These are phyloP conservation scores for Cryptosporidium ubiquitum DNA, from an alignment of 169 alveolate genomes.

Conservation along the genomic window DNA sequence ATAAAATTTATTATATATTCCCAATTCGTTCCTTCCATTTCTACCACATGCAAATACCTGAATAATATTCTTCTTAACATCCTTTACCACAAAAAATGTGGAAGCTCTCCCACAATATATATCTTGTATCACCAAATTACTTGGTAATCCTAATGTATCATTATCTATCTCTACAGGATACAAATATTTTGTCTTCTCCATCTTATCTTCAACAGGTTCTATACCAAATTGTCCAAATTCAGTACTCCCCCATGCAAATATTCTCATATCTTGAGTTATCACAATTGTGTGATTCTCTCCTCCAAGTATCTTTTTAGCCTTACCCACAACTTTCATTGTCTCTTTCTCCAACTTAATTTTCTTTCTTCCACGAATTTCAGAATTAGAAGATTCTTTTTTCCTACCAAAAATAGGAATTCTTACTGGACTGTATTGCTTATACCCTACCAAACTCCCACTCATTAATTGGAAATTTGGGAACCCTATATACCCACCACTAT, in stretches of 20 bases:
- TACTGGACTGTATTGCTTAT: conserved; percentile 73
- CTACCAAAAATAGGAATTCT: conserved; percentile 34
- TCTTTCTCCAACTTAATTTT: conserved; percentile 65
- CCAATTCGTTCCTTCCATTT: conserved; percentile 86
- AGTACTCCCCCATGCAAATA: conserved; percentile 73
- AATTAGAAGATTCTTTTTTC: not conserved
- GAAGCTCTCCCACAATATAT: conserved; percentile 82
- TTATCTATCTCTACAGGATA: conserved; percentile 35
- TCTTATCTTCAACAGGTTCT: conserved; percentile 46
- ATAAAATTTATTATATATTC: conserved; percentile 71
- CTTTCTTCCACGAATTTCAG: conserved; percentile 35
- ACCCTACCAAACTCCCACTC: conserved; percentile 13
- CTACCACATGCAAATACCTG: conserved; percentile 86
- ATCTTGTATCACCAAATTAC: conserved; percentile 13
- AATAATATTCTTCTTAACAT: conserved; percentile 67
- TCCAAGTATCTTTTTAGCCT: conserved; percentile 77
- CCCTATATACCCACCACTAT: conserved; percentile 83
- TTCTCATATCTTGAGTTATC: conserved; percentile 10
- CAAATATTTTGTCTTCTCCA: conserved; percentile 29
- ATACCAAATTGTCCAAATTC: conserved; percentile 70
- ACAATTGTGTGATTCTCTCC: conserved; percentile 73
- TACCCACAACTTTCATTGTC: conserved; percentile 75
- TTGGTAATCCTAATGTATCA: not conserved
- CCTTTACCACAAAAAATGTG: conserved; percentile 82
- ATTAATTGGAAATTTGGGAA: conserved; percentile 80